Percentiles rank a stretch among this genome's conserved stretches.
phyloP scores from a whole-genome alignment of 2,329 filamentous ascomycete genomes.

The Coniosporium tulheliwenetii region DNA sequence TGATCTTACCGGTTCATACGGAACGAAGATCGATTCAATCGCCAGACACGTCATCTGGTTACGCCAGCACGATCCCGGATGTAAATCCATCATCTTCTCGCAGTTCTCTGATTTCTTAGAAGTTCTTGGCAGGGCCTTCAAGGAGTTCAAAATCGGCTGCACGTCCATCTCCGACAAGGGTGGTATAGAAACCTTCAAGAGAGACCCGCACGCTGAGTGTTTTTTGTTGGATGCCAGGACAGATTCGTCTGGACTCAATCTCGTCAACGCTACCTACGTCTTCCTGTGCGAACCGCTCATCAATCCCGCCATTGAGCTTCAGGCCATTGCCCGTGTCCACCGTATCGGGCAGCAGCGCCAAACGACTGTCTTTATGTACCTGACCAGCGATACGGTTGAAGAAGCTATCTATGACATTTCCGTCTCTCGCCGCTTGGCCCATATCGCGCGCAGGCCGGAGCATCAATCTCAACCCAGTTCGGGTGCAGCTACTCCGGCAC shows the following conservation, averaged over 20 bases:
- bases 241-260: slow-evolving; percentile 75
- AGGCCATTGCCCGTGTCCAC: slow-evolving; percentile 89
- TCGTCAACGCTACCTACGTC: slow-evolving; percentile 86
- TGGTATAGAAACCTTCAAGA: slow-evolving; percentile 63
- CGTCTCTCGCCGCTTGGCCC: slow-evolving; percentile 37
- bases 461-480: slow-evolving; percentile 20
- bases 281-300: slow-evolving; percentile 89
- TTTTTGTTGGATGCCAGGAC: slow-evolving; percentile 83
- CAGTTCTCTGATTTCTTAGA: slow-evolving; percentile 73
- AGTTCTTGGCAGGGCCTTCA: slow-evolving; percentile 56
- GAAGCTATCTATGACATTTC: slow-evolving; percentile 83
- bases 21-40: slow-evolving; percentile 72
- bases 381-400: slow-evolving; percentile 82
- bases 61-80: slow-evolving; percentile 64
- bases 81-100: slow-evolving; percentile 89
- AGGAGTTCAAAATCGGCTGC: slow-evolving; percentile 55
- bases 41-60: slow-evolving; percentile 71
- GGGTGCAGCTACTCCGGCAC: slow-evolving; percentile 46
- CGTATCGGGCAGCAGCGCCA: slow-evolving; percentile 78
- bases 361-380: slow-evolving; percentile 91
- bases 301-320: slow-evolving; percentile 84
- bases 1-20: slow-evolving; percentile 59
- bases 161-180: slow-evolving; percentile 51
- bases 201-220: slow-evolving; percentile 58
- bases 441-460: no score